Base-by-base conservation (phyloP, 495 filamentous ascomycete species). In the Daldinia concentrica region DNA sequence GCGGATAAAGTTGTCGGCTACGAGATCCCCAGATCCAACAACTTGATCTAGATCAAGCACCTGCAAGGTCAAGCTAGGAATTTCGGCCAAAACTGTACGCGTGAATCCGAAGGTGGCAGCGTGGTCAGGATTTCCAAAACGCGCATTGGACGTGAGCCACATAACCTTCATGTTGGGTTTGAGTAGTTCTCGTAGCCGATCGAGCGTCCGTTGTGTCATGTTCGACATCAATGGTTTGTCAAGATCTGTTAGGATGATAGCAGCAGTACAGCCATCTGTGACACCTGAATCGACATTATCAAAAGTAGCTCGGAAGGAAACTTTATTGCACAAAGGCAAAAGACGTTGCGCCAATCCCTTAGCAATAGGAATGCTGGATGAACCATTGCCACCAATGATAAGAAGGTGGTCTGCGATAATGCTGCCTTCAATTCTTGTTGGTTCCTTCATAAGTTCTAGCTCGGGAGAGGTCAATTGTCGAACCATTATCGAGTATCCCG, bases 21-120 rank as follows among this genome's bases (percentile, higher is more conserved):
- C 64, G 2, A 69, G 51, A 19, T 68, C 51, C 0, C 55, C 66
- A 0, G 76, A 71, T 0, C 62, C 74, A 6, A 70, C 29, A 9
- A 62, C 50, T 8, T 80, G 32, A 41, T 41, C 81, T 17, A 84
- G 64, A 52, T 85, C 82, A 1, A 85, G 73, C 58, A 82, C 62
- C 67, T 82, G 82, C 15, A 85, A 41, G 1, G 37, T 64, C 27
- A 85, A 62, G 11, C 73, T 69, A 0, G 82, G 80, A 6, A 80
- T 75, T 62, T 85, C 82, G 7, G 81, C 82, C 0, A 72, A 66
- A 39, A 84, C 56, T 0, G 82, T 83, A 29, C 82, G 78, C 2
- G 79, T 73, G 54, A 85, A 83, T 0, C 82, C 82, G 11, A 84
- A 77, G 2, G 79, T 81, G 0, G 81, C 79, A 1, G 82, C 81